A percentile compares a stretch with the other conserved stretches of the same genome.
phyloP scores from a whole-genome alignment of 805 yeast genomes.

The Metschnikowia matae region DNA sequence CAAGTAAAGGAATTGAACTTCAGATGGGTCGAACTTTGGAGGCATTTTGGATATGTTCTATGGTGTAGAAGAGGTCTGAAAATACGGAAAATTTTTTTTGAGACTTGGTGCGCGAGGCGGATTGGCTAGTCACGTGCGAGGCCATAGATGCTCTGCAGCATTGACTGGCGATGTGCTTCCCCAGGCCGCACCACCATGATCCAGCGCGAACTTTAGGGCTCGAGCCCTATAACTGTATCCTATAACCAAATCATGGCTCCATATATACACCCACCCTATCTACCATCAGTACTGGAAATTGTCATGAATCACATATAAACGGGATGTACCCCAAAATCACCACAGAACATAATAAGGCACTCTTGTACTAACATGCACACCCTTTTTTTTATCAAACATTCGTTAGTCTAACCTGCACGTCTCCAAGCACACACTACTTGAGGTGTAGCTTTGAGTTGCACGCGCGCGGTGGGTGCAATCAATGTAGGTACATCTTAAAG shows the following conservation, averaged over 20 bases:
- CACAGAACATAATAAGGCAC: too few species aligned
- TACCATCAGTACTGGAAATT: too few species aligned
- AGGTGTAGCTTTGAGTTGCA: background rate
- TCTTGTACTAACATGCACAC: too few species aligned
- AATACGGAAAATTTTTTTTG: conserved; percentile 14
- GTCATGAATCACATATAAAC: background rate
- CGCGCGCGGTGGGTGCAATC: background rate
- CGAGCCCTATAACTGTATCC: conserved; percentile 13
- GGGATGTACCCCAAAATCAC: too few species aligned
- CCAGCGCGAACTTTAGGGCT: conserved; percentile 15
- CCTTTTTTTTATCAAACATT: too few species aligned
- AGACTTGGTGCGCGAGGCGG: conserved; percentile 11
- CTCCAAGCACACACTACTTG: background rate
- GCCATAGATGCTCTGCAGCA: background rate
- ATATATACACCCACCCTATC: background rate
- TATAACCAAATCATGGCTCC: too few species aligned
- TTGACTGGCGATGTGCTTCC: background rate
- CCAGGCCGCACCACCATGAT: background rate
- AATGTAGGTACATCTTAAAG: conserved; percentile 14
- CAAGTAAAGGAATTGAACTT: conserved; percentile 96
- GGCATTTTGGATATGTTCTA: conserved; percentile 55
- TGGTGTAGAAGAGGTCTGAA: conserved; percentile 12
- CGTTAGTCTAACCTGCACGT: too few species aligned
- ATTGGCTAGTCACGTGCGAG: conserved; percentile 13
- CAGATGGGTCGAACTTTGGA: conserved; percentile 98